phyloP scores from a whole-genome alignment of 2,329 filamentous ascomycete species.

The Phaeosphaeria sp. region DNA sequence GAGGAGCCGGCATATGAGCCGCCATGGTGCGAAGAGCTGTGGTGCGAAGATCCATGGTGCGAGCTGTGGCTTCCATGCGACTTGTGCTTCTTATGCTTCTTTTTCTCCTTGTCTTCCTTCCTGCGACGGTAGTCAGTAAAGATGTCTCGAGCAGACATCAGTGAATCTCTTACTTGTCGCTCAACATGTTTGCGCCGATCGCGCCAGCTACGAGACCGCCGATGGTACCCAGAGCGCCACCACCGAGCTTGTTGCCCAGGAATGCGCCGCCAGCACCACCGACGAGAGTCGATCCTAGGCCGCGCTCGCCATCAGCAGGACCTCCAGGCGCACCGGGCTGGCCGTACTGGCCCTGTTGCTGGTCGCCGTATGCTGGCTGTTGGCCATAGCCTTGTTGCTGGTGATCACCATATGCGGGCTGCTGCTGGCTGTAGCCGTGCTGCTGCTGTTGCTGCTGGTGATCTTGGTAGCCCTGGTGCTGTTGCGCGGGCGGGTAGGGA shows the following conservation, averaged over 20 bases:
- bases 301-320: constrained; percentile 59
- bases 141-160: too few relatives aligned
- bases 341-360: constrained; percentile 43
- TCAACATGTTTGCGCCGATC: constrained; percentile 62
- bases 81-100: constrained; percentile 48
- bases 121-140: constrained; percentile 15
- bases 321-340: constrained; percentile 41
- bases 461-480: constrained; percentile 25
- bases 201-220: constrained; percentile 61
- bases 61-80: constrained; percentile 38
- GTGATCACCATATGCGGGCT: constrained; percentile 8
- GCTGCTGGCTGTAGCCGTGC: constrained; percentile 16
- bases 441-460: constrained; percentile 24
- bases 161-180: constrained; percentile 46
- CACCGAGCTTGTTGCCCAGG: constrained; percentile 62
- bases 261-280: constrained; percentile 64
- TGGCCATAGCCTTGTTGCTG: constrained; percentile 16
- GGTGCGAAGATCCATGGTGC: constrained; percentile 34
- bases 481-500: constrained; percentile 42
- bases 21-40: constrained; percentile 33
- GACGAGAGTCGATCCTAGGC: constrained; percentile 61
- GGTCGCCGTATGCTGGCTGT: constrained; percentile 18
- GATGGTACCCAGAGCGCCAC: constrained; percentile 59
- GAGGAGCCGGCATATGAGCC: constrained; percentile 38
- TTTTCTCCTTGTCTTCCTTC: constrained; percentile 42